Conservation (phyloP, 2,329 filamentous ascomycete genomes). For the Calonectria montana region DNA sequence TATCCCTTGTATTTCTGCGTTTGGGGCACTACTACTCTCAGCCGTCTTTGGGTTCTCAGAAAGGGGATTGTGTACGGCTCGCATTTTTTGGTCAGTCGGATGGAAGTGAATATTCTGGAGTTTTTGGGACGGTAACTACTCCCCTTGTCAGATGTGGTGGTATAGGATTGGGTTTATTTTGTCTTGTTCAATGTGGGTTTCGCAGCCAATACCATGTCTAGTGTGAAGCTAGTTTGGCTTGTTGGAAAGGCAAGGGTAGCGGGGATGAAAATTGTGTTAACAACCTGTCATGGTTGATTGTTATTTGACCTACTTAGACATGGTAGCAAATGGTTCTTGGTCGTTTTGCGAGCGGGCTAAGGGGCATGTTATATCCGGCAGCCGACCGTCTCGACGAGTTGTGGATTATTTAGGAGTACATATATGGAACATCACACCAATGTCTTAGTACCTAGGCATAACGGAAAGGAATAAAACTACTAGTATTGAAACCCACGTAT, state of each 20-base stretch:
- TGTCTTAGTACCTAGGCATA: constrained; percentile 1
- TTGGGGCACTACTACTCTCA: neutral
- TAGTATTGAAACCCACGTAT: neutral
- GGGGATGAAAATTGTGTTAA: constrained; percentile 8
- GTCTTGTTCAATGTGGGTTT: neutral
- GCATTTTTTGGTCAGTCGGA: constrained; percentile 1
- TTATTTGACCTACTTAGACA: constrained; percentile 15
- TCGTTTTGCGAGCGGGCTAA: neutral
- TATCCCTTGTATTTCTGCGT: neutral
- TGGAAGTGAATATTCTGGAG: constrained; percentile 12
- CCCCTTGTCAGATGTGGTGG: neutral
- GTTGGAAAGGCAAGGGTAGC: neutral
- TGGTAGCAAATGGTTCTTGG: neutral
- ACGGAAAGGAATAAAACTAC: neutral
- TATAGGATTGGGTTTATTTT: neutral
- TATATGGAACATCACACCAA: constrained; percentile 6
- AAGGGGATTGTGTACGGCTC: neutral
- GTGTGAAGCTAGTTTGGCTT: neutral
- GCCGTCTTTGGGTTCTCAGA: constrained; percentile 2
- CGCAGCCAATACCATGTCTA: neutral
- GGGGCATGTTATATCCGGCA: neutral
- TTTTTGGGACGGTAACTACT: neutral
- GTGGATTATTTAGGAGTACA: constrained; percentile 11
- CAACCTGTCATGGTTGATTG: neutral
- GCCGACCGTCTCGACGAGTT: neutral